These are phyloP conservation scores for Botrytis deweyae DNA, from an alignment of 2,329 filamentous ascomycete species.

Conservation along the genomic window DNA sequence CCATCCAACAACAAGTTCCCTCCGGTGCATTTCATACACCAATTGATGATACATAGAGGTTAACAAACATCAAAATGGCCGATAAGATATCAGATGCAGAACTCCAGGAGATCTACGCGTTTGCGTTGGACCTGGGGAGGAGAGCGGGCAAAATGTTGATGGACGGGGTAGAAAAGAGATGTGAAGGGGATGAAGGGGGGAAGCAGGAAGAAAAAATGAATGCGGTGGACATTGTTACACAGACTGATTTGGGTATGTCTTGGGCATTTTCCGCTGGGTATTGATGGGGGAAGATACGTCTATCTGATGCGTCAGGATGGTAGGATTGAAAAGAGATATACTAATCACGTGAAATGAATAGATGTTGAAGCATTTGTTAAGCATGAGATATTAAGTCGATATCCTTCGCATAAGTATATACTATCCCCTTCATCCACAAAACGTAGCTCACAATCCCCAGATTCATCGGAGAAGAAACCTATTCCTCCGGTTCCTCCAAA, in stretches of 20 bases:
- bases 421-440: too few relatives aligned
- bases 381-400: constrained; percentile 55
- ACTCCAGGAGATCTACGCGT: constrained; percentile 65
- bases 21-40: neutral
- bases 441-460: constrained; percentile 41
- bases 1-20: neutral
- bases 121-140: constrained; percentile 68
- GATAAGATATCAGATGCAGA: constrained; percentile 41
- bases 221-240: constrained; percentile 74
- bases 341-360: constrained; percentile 39
- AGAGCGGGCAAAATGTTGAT: constrained; percentile 68
- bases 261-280: neutral
- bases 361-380: constrained; percentile 73
- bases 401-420: constrained; percentile 64
- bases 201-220: constrained; percentile 64
- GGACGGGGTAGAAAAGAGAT: constrained; percentile 57
- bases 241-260: constrained; percentile 66
- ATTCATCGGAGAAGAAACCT: constrained; percentile 76
- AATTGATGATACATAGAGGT: neutral
- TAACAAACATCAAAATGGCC: neutral
- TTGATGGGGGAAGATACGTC: neutral
- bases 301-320: neutral
- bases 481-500: constrained; percentile 65
- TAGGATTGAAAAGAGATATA: neutral
- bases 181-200: constrained; percentile 32